Base-by-base conservation (phyloP, 257 asterid species). In the Penstemon davidsonii region DNA sequence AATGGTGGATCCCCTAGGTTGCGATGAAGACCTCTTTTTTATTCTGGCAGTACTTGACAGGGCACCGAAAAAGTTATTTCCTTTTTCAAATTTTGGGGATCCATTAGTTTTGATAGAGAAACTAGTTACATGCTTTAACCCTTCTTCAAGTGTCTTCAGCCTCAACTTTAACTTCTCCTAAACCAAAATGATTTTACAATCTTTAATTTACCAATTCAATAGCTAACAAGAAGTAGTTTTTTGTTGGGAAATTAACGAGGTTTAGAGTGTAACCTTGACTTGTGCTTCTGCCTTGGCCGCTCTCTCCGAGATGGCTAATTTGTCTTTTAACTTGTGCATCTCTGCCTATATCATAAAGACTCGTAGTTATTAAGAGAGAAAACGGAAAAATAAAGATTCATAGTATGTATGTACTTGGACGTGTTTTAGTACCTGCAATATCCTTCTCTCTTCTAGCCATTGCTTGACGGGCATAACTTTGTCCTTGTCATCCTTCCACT, bases 381-480 rank as follows among this genome's bases (percentile, higher is more conserved):
- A 25, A 37, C 51, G 25, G 2, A 49, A 49, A 49, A 49, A 11
- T 3, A 25, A 2, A 25, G 33, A 25, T 25, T 25, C 33, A 25
- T 25, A 25, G 33, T 25, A 25, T 2, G 33, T 25, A 1, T 2
- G 33, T 25, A 25, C 33, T 25, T 1, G 33, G 33, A 25, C 2
- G 33, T 25, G 33, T 25, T 25, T 25, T 25, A 25, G 33, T 69
- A 85, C 98, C 90, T 90, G 98, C 54, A 85, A 64, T 43, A 88
- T 50, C 80, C 83, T 85, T 83, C 98, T 88, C 76, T 92, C 98
- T 74, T 92, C 95, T 52, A 90, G 80, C 98, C 98, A 92, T 72
- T 92, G 97, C 78, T 81, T 92, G 58, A 90, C 93, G 25, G 98
- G 98, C 95, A 92, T 93, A 52, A 93, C 94, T 80, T 75, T 88